Conservation (phyloP, 305 asterid species). For the Fraxinus platypoda region DNA sequence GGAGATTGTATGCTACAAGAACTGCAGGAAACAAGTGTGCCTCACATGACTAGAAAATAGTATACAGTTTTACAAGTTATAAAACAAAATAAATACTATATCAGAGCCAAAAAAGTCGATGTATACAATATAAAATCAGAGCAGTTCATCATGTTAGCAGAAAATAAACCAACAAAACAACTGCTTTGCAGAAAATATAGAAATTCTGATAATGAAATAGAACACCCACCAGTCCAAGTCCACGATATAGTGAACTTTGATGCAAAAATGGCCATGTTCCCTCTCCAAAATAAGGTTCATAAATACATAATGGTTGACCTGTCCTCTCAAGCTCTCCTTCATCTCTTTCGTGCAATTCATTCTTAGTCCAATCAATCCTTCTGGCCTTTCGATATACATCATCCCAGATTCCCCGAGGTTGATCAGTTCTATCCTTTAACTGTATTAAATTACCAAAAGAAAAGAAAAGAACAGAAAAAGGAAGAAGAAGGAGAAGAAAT, state of each 20-base stretch:
- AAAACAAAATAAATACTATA: background rate
- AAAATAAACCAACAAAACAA: background rate
- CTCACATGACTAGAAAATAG: background rate
- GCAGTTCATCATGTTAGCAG: background rate
- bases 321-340: constrained; percentile 97
- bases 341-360: constrained; percentile 75
- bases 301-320: constrained; percentile 87
- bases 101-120: background rate
- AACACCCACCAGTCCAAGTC: constrained; percentile 73
- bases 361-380: constrained; percentile 58
- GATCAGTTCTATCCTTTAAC: constrained; percentile 95
- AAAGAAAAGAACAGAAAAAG: background rate
- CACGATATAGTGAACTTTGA: constrained; percentile 75
- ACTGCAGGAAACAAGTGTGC: background rate
- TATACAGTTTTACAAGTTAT: background rate
- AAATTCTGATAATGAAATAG: background rate
- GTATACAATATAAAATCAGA: background rate
- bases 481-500: background rate
- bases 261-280: constrained; percentile 98
- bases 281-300: constrained; percentile 84
- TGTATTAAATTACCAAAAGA: constrained; percentile 35
- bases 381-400: constrained; percentile 77
- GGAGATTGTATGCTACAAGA: background rate
- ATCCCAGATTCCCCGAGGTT: constrained; percentile 88
- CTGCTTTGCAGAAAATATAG: background rate